A percentile compares a stretch with the other conserved stretches of the same genome.
phyloP scores from a whole-genome alignment of 345 rosid species.

The Hypericum androsaemum region DNA sequence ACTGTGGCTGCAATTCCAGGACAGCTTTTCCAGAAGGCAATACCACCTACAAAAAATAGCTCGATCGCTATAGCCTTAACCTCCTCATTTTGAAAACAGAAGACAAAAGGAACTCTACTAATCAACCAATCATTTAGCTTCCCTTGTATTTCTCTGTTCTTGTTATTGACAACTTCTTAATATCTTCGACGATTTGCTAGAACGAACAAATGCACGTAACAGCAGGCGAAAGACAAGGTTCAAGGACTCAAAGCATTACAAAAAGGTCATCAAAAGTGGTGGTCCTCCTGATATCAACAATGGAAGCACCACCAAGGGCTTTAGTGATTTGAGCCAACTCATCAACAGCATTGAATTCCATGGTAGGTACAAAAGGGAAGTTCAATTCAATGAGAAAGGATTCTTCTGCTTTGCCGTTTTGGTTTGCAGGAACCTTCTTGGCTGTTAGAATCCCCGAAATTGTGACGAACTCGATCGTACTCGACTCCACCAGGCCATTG shows the following conservation, averaged over 20 bases:
- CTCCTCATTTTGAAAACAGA: too few species aligned
- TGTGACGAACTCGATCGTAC: conserved; percentile 55
- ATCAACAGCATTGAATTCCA: conserved; percentile 24
- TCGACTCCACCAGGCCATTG: conserved; percentile 36
- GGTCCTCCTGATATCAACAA: conserved; percentile 44
- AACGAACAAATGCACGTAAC: too few species aligned
- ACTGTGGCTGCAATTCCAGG: conserved; percentile 34
- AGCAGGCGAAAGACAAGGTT: not conserved
- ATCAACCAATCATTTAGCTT: too few species aligned
- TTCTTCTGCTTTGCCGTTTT: conserved; percentile 24
- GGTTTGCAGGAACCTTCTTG: conserved; percentile 29
- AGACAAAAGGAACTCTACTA: too few species aligned
- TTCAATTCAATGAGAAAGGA: conserved; percentile 40
- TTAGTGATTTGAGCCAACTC: conserved; percentile 28
- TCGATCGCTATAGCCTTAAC: too few species aligned
- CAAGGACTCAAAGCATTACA: conserved; percentile 26
- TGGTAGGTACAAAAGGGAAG: conserved; percentile 33
- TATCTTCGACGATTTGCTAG: not conserved
- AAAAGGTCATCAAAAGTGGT: conserved; percentile 27
- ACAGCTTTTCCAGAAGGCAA: conserved; percentile 58
- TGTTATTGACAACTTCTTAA: too few species aligned
- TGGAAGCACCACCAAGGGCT: conserved; percentile 41
- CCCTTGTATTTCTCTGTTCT: too few species aligned
- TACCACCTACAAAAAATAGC: conserved; percentile 35
- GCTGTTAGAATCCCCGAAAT: conserved; percentile 60